Evolutionary conservation across 208 protist genomes (phyloP).

Genomic region (Crithidia brevicula): DNA sequence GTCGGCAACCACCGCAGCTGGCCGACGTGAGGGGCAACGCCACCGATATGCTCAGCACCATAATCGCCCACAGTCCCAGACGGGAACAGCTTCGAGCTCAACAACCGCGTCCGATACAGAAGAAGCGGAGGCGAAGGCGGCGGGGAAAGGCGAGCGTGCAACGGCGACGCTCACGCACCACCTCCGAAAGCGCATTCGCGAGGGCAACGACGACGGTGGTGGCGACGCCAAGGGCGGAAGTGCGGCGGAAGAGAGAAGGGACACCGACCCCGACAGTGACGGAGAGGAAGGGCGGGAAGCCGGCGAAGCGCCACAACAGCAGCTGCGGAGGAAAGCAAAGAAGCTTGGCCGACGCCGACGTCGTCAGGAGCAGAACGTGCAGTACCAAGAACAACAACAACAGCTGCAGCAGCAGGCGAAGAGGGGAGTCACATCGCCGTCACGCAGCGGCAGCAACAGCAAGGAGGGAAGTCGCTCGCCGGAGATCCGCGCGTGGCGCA

Average conservation of each 20-base stretch:
- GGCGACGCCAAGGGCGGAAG: background rate
- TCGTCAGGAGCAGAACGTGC: constrained; percentile 14
- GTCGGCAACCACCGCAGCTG: too few species aligned
- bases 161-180: background rate
- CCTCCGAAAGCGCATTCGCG: background rate
- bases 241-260: too few species aligned
- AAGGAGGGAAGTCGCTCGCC: constrained; percentile 15
- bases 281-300: background rate
- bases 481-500: constrained; percentile 9
- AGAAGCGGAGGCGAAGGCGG: too few species aligned
- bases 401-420: background rate
- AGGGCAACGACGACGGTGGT: background rate
- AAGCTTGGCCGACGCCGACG: constrained; percentile 24
- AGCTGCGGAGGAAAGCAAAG: constrained; percentile 22
- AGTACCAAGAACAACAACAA: constrained; percentile 10
- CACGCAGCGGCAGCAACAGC: background rate
- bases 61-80: too few species aligned
- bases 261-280: background rate
- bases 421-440: background rate
- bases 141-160: background rate
- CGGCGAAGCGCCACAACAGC: background rate
- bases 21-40: too few species aligned
- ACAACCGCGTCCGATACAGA: too few species aligned
- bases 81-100: too few species aligned
- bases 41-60: too few species aligned